Evolutionary conservation across 768 basidiomycete species (phyloP).

Genomic region (Mycena albidolilacea): DNA sequence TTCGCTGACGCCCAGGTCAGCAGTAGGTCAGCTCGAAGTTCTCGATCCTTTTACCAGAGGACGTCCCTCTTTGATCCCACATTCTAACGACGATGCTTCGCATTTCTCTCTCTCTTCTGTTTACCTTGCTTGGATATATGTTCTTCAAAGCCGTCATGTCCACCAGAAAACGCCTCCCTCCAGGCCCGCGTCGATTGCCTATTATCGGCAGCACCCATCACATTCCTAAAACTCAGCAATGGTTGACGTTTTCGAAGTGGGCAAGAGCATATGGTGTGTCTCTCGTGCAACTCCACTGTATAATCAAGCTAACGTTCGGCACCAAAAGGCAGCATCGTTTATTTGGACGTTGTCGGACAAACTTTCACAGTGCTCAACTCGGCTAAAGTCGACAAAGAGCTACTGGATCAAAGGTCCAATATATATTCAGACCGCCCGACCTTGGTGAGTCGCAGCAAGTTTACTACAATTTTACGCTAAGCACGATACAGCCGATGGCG

Average conservation of each 20-base stretch:
- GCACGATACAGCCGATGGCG: neutral
- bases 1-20: too few relatives aligned
- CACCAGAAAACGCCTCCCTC: slow-evolving; percentile 11
- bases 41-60: too few relatives aligned
- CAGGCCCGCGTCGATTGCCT: slow-evolving; percentile 14
- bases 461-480: neutral
- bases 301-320: too few relatives aligned
- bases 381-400: slow-evolving; percentile 1
- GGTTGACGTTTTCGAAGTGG: slow-evolving; percentile 18
- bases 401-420: slow-evolving; percentile 9
- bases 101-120: too few relatives aligned
- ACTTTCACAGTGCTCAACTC: slow-evolving; percentile 8
- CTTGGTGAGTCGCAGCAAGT: neutral
- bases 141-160: too few relatives aligned
- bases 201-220: slow-evolving; percentile 10
- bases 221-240: neutral
- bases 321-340: slow-evolving; percentile 11
- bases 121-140: too few relatives aligned
- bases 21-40: too few relatives aligned
- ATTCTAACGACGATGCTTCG: too few relatives aligned
- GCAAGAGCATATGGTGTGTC: slow-evolving; percentile 13
- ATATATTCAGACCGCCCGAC: slow-evolving; percentile 18
- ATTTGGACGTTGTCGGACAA: neutral
- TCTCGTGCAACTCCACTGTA: too few relatives aligned
- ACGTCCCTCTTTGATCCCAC: too few relatives aligned